phyloP scores from a whole-genome alignment of 306 rosid genomes.

The Abrus pulchellus region DNA sequence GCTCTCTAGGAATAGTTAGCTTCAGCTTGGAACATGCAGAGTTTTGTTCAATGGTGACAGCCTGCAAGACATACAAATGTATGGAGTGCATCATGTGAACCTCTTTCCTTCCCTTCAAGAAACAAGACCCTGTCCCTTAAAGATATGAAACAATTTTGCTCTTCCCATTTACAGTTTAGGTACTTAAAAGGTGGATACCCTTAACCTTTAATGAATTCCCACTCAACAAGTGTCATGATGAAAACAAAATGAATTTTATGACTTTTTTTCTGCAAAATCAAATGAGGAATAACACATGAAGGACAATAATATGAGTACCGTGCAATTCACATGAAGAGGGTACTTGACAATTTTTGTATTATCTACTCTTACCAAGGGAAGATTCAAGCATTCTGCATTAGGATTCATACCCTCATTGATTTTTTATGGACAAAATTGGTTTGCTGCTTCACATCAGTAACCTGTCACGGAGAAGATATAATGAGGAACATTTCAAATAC shows the following conservation, averaged over 20 bases:
- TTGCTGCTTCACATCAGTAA: constrained; percentile 66
- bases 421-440: constrained; percentile 77
- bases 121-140: constrained; percentile 23
- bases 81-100: constrained; percentile 36
- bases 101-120: constrained; percentile 21
- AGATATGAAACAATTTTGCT: constrained; percentile 37
- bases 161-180: constrained; percentile 31
- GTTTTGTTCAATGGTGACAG: constrained; percentile 61
- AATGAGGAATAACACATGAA: not conserved
- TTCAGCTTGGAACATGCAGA: constrained; percentile 63
- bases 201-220: constrained; percentile 5
- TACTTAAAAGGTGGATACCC: constrained; percentile 34
- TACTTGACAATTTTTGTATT: constrained; percentile 31
- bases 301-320: constrained; percentile 4
- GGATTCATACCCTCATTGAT: constrained; percentile 68
- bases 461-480: constrained; percentile 62
- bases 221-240: not conserved
- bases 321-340: constrained; percentile 14
- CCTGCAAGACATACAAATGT: constrained; percentile 61
- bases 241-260: not conserved
- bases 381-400: constrained; percentile 38
- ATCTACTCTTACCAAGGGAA: constrained; percentile 18
- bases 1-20: constrained; percentile 93
- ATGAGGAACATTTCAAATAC: constrained; percentile 46
- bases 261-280: constrained; percentile 21